Evolutionary conservation across 768 basidiomycete species (phyloP).

Genomic region (Lactarius pseudohatsudake): DNA sequence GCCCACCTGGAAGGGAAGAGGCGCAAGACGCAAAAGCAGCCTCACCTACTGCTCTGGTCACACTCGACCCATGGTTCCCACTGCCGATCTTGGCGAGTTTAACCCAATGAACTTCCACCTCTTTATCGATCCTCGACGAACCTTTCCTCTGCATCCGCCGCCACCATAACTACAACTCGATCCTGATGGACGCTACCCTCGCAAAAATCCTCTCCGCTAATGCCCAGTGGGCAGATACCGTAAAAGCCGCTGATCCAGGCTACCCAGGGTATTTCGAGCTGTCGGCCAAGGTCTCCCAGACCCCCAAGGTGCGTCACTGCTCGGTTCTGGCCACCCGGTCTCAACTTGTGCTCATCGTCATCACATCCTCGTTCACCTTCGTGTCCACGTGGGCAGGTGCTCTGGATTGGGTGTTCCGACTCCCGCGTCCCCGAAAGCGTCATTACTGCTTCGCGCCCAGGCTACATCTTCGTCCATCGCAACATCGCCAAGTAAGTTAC

Average conservation of each 20-base stretch:
- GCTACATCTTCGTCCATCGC: constrained; percentile 79
- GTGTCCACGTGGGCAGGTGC: constrained; percentile 43
- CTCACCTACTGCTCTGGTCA: too few relatives aligned
- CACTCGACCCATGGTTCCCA: too few relatives aligned
- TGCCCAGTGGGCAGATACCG: constrained; percentile 65
- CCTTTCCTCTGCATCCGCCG: not conserved
- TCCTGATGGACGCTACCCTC: constrained; percentile 30
- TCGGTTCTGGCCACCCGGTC: constrained; percentile 5
- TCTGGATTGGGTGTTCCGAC: constrained; percentile 84
- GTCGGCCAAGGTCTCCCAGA: constrained; percentile 58
- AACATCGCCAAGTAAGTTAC: constrained; percentile 81
- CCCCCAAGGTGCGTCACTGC: constrained; percentile 52
- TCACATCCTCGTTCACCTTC: not conserved
- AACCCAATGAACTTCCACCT: not conserved
- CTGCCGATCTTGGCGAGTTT: not conserved
- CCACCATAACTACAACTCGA: not conserved
- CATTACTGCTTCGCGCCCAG: constrained; percentile 66
- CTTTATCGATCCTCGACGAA: not conserved
- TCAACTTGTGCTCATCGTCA: not conserved
- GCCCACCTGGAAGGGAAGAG: too few relatives aligned
- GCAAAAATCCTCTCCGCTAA: constrained; percentile 50
- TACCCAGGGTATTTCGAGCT: constrained; percentile 68
- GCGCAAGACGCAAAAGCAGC: too few relatives aligned
- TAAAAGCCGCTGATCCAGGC: constrained; percentile 51
- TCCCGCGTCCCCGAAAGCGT: constrained; percentile 83